Percentiles rank a stretch among this genome's conserved stretches.
Evolutionary conservation across 2,329 filamentous ascomycete species (phyloP).

Genomic region (Talaromyces piceae): DNA sequence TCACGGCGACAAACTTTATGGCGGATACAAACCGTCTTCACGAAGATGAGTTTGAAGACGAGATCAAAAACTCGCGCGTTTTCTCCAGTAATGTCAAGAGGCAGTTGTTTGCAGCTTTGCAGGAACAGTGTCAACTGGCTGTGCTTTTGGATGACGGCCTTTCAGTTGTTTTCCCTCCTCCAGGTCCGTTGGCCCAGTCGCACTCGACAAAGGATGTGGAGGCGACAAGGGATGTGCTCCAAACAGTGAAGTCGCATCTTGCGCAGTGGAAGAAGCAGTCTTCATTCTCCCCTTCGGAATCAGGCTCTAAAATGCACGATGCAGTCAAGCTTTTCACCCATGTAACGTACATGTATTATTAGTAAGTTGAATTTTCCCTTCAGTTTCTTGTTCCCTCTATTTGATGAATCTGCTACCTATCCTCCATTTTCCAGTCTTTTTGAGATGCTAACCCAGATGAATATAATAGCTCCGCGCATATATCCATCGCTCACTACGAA

Average conservation of each 20-base stretch:
- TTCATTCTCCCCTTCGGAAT: slow-evolving; percentile 6
- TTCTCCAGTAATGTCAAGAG: slow-evolving; percentile 42
- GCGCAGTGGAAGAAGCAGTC: slow-evolving; percentile 15
- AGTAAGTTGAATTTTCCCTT: slow-evolving; percentile 41
- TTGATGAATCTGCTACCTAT: too few species aligned
- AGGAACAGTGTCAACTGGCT: slow-evolving; percentile 41
- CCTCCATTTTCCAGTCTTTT: too few species aligned
- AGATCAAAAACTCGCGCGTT: slow-evolving; percentile 40
- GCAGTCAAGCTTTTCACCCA: slow-evolving; percentile 42
- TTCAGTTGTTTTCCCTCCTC: slow-evolving; percentile 37
- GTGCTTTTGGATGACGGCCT: slow-evolving; percentile 43
- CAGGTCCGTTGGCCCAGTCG: slow-evolving; percentile 11
- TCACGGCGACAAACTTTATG: slow-evolving; percentile 43
- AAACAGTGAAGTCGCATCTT: slow-evolving; percentile 14
- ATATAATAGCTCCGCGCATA: slow-evolving; percentile 31
- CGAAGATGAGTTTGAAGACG: slow-evolving; percentile 40
- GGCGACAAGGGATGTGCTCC: not conserved
- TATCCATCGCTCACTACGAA: slow-evolving; percentile 43
- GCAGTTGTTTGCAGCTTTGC: slow-evolving; percentile 39
- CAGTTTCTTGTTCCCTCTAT: too few species aligned
- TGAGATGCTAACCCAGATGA: not conserved
- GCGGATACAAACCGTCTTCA: slow-evolving; percentile 33
- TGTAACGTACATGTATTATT: slow-evolving; percentile 47
- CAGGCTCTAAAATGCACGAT: slow-evolving; percentile 25
- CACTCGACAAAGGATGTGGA: slow-evolving; percentile 5